Base-by-base conservation (phyloP, 2,329 filamentous ascomycete genomes). In the Exophiala phaeomuriformis region DNA sequence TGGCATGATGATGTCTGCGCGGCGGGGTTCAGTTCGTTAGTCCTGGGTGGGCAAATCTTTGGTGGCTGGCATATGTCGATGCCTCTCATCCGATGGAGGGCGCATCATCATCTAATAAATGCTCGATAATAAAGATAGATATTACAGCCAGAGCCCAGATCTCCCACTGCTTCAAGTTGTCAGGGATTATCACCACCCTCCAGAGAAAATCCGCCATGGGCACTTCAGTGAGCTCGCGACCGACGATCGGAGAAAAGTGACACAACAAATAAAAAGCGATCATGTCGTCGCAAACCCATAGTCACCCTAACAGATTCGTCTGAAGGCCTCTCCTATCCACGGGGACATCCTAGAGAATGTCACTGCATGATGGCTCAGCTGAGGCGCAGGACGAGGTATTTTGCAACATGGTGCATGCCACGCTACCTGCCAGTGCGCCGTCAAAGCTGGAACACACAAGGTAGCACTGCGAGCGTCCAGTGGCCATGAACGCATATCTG, bases 1-100 rank as follows among this genome's bases (percentile, higher is more conserved):
- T 55, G 53, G 53, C 53, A 51, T 55, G 53, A 55, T 51, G 43
- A 37, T 37, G 46, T 12, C 19, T 35, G 53, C 39, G 49, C 4
- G 42, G 12, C 28, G 28, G 28, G 30, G 42, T n/a, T 43, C 29
- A 19, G 7, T 29, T 45, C 30, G 28, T n/a, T 31, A 29, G 41
- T 43, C 4, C 28, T 43, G 19, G 12, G 39, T 12, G 4, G 4
- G 27, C 39, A 27, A 28, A 12, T 3, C 10, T 28, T 29, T 10
- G 29, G 4, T 32, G 6, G 4, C 39, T 19, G 19, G 9, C 5
- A 27, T 9, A n/a, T 10, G 36, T 12, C 8, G 27, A 44, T 49
- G 9, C 19, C 33, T 30, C 48, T 51, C 52, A 55, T 44, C 52
- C 44, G 52, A 55, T 43, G 39, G 19, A 1, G 19, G 12, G 19